Evolutionary conservation across 164 flowering plant species (phyloP).

Genomic region (Kingdonia uniflora): DNA sequence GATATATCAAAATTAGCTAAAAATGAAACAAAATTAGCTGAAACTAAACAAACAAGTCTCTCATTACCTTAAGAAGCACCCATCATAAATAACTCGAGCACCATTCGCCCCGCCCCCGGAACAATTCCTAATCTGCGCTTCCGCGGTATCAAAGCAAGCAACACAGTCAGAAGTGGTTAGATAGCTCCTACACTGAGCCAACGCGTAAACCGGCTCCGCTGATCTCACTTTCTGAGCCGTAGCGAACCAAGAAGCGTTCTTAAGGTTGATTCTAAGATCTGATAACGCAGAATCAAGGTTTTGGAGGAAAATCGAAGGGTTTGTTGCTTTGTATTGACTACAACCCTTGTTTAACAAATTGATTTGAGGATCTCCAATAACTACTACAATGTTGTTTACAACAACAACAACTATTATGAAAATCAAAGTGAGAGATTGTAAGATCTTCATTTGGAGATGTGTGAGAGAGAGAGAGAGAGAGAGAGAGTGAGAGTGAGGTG

Average conservation of each 20-base stretch:
- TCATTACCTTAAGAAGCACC: conserved; percentile 39
- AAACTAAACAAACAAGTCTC: too few relatives aligned
- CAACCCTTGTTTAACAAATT: conserved; percentile 12
- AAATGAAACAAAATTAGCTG: too few relatives aligned
- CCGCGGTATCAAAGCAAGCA: conserved; percentile 26
- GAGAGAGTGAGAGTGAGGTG: too few relatives aligned
- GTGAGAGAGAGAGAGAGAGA: too few relatives aligned
- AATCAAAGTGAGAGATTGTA: too few relatives aligned
- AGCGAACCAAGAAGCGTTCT: conserved; percentile 16
- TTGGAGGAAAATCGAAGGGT: conserved; percentile 3
- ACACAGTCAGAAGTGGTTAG: conserved; percentile 30
- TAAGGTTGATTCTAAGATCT: conserved; percentile 5
- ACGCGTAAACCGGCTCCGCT: conserved; percentile 25
- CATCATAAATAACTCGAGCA: conserved; percentile 36
- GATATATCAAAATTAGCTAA: too few relatives aligned
- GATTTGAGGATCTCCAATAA: conserved; percentile 15
- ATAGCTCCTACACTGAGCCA: conserved; percentile 40
- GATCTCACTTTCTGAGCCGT: conserved; percentile 22
- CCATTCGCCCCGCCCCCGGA: conserved; percentile 31
- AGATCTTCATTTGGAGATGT: too few relatives aligned
- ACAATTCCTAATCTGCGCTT: conserved; percentile 24
- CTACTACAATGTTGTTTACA: too few relatives aligned
- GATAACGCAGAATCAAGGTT: conserved; percentile 4
- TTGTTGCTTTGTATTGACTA: conserved; percentile 12
- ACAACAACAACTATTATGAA: too few relatives aligned